Evolutionary conservation across 345 rosid species (phyloP).

Genomic region (Eutrema japonicum): DNA sequence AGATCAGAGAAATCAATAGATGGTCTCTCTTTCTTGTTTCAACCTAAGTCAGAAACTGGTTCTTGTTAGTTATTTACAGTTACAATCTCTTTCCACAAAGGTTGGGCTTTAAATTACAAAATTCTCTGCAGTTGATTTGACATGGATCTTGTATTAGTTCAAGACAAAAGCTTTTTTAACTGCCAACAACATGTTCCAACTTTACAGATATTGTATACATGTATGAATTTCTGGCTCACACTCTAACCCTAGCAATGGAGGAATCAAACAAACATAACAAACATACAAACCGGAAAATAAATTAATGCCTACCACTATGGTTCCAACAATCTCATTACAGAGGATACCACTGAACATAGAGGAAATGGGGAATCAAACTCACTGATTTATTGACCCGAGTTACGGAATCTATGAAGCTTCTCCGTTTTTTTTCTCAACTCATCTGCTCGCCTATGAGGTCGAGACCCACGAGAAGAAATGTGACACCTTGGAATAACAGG

Average conservation of each 20-base stretch:
- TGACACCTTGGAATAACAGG: conserved; percentile 80
- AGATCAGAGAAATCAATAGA: conserved; percentile 19
- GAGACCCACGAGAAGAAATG: conserved; percentile 83
- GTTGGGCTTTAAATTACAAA: neutral
- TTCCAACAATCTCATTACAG: conserved; percentile 44
- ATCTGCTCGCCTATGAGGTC: conserved; percentile 88
- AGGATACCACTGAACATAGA: conserved; percentile 35
- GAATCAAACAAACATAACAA: conserved; percentile 34
- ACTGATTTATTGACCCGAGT: conserved; percentile 33
- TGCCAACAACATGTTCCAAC: conserved; percentile 43
- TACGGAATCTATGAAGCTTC: conserved; percentile 13
- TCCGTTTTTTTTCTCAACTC: conserved; percentile 46
- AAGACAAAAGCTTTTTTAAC: conserved; percentile 35
- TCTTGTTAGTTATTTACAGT: conserved; percentile 29
- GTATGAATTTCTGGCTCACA: conserved; percentile 43
- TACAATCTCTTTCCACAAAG: conserved; percentile 16
- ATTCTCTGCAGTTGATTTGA: conserved; percentile 21
- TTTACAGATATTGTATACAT: conserved; percentile 45
- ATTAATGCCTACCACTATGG: conserved; percentile 46
- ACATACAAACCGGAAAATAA: conserved; percentile 32
- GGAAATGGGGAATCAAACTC: conserved; percentile 30
- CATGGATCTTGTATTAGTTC: conserved; percentile 24
- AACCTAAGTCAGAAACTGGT: conserved; percentile 33
- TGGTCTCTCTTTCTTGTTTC: conserved; percentile 24
- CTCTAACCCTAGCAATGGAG: conserved; percentile 36